These are phyloP conservation scores for Daucus carota DNA, from an alignment of 129 eudicot species.

Conservation along the genomic window DH1_v3.0 NC_030381.2:21374501-21375000, in stretches of 20 bases:
- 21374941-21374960: background rate
- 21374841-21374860: background rate
- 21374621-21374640: background rate
- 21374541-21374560: background rate
- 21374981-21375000: slow-evolving; percentile 16
- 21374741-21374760: no score
- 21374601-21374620: background rate
- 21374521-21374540: background rate
- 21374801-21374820: no score
- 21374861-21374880: background rate
- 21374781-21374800: background rate
- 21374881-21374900: background rate
- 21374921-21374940: background rate
- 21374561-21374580: background rate
- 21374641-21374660: background rate
- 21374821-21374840: background rate
- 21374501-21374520: background rate
- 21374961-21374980: background rate
- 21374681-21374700: background rate
- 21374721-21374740: background rate
- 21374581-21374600: background rate
- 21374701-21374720: no score
- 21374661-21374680: no score
- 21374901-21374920: background rate
- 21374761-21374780: no score